phyloP scores from a whole-genome alignment of 768 basidiomycete species.

The Collybia mongolica region DNA sequence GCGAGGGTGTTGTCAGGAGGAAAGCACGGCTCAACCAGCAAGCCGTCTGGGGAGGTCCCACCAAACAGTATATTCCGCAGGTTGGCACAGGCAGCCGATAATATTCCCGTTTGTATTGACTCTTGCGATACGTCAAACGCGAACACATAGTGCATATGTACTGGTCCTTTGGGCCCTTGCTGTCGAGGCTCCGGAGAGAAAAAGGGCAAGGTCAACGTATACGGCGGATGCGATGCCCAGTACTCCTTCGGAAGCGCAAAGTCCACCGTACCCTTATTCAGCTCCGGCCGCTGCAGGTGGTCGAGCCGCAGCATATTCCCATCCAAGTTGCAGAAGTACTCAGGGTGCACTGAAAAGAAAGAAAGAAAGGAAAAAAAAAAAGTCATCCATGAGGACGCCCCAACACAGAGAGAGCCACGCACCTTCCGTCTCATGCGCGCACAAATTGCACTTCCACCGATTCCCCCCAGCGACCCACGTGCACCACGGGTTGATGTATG shows the following conservation, averaged over 20 bases:
- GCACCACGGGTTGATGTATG: slow-evolving; percentile 95
- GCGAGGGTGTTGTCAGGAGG: slow-evolving; percentile 59
- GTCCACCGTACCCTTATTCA: slow-evolving; percentile 90
- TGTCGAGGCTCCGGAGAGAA: slow-evolving; percentile 48
- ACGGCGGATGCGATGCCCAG: slow-evolving; percentile 74
- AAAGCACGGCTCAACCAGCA: slow-evolving; percentile 44
- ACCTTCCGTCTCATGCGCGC: slow-evolving; percentile 84
- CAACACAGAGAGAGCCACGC: slow-evolving; percentile 20
- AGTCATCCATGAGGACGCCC: neutral
- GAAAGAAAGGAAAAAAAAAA: too few species aligned
- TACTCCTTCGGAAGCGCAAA: slow-evolving; percentile 83
- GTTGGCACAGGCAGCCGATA: slow-evolving; percentile 61
- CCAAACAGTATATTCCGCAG: slow-evolving; percentile 70
- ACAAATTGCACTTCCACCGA: slow-evolving; percentile 92
- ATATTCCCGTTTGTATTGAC: slow-evolving; percentile 66
- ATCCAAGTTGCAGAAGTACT: slow-evolving; percentile 86
- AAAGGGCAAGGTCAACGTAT: slow-evolving; percentile 51
- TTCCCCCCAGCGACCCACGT: slow-evolving; percentile 79
- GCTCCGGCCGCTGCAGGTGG: slow-evolving; percentile 78
- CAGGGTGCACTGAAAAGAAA: slow-evolving; percentile 67
- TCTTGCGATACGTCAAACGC: slow-evolving; percentile 81
- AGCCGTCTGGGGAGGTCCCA: slow-evolving; percentile 37
- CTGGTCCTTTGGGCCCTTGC: slow-evolving; percentile 49
- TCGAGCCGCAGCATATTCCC: slow-evolving; percentile 77
- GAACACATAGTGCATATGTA: slow-evolving; percentile 78